phyloP scores from a whole-genome alignment of 805 yeast species.

The Ogataea naganishii region DNA sequence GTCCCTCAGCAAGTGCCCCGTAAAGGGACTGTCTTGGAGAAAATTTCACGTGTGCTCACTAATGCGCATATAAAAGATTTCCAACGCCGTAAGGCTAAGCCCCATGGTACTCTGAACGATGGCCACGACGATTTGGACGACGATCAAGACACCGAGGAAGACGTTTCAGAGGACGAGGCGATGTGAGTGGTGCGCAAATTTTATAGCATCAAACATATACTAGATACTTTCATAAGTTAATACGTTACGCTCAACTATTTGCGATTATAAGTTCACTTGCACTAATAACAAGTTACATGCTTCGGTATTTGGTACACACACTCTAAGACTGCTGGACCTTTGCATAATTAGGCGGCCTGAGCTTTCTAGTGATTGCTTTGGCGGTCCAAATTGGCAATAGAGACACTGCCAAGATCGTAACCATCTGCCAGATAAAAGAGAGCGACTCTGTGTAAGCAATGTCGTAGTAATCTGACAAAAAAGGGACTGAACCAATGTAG shows the following conservation, averaged over 20 bases:
- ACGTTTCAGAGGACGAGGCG: constrained; percentile 20
- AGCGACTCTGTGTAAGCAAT: constrained; percentile 49
- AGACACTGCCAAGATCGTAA: constrained; percentile 57
- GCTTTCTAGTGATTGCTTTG: constrained; percentile 60
- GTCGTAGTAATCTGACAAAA: constrained; percentile 81
- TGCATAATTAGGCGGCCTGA: constrained; percentile 94
- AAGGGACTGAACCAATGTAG: constrained; percentile 72
- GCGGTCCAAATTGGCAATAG: constrained; percentile 86
- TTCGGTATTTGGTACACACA: too few species aligned
- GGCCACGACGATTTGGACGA: constrained; percentile 19
- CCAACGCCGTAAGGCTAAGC: constrained; percentile 46
- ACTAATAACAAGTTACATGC: too few species aligned
- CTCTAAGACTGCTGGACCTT: constrained; percentile 75
- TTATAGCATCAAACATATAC: not conserved
- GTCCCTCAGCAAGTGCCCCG: constrained; percentile 9
- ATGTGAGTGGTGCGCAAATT: not conserved
- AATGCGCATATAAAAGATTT: constrained; percentile 82
- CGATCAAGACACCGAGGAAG: constrained; percentile 13
- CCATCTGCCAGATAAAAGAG: constrained; percentile 60
- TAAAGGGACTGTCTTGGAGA: constrained; percentile 24
- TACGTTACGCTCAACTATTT: too few species aligned
- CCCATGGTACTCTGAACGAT: constrained; percentile 22
- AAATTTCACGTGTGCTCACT: constrained; percentile 48
- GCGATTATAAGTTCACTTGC: too few species aligned
- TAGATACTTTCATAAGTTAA: not conserved